Evolutionary conservation across 352 stramenopile species (phyloP).

Genomic region (Globisporangium spiculum): DNA sequence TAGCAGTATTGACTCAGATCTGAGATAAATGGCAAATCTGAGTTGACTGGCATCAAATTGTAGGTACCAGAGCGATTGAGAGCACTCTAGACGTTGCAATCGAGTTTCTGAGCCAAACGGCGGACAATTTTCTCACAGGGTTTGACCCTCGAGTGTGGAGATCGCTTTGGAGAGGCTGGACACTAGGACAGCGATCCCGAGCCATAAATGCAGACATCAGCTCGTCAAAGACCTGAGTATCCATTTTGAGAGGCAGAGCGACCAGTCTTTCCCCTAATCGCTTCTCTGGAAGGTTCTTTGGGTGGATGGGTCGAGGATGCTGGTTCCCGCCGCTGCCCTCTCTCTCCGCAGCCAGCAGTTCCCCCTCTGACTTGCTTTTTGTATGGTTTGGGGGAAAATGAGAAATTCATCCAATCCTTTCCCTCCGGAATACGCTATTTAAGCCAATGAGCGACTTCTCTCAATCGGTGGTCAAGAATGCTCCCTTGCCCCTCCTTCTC

Average conservation of each 20-base stretch:
- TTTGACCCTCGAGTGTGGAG: neutral
- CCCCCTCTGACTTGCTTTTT: neutral
- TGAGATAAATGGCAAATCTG: too few species aligned
- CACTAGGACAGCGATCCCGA: neutral
- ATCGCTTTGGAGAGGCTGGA: neutral
- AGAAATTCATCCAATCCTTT: neutral
- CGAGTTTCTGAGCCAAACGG: too few species aligned
- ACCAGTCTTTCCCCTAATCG: too few species aligned
- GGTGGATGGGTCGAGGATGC: neutral
- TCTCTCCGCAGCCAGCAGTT: neutral
- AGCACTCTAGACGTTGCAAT: too few species aligned
- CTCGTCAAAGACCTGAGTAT: too few species aligned
- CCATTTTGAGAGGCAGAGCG: too few species aligned
- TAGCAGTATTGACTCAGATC: too few species aligned
- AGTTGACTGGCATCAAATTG: too few species aligned
- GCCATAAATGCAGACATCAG: neutral
- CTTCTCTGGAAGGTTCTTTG: neutral
- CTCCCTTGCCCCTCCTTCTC: neutral
- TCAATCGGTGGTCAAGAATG: neutral
- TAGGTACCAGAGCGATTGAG: too few species aligned
- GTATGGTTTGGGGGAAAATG: too few species aligned
- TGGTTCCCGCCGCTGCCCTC: neutral
- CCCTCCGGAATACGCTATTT: neutral
- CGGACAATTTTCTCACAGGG: neutral
- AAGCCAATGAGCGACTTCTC: neutral